Percentiles rank a stretch among this genome's conserved stretches.
phyloP scores from a whole-genome alignment of 345 rosid genomes.

The rapeseed (Brassica napus) region DNA sequence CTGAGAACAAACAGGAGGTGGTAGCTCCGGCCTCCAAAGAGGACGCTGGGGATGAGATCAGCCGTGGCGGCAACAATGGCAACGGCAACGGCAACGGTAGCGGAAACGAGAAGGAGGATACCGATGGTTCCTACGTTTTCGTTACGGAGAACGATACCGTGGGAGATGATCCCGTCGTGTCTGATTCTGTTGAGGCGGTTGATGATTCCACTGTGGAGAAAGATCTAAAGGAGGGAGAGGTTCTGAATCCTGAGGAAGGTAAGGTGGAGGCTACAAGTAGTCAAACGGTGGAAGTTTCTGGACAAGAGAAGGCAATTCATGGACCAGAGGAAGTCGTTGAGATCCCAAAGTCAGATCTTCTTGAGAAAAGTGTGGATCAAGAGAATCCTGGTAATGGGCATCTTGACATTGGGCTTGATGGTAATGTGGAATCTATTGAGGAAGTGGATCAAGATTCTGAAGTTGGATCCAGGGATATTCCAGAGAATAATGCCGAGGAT shows the following conservation, averaged over 20 bases:
- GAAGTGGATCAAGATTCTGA: constrained; percentile 36
- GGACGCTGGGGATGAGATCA: constrained; percentile 46
- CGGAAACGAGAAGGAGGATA: constrained; percentile 43
- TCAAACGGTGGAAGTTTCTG: constrained; percentile 22
- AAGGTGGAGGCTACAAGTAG: constrained; percentile 30
- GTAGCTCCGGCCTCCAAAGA: constrained; percentile 33
- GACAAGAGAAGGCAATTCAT: not conserved
- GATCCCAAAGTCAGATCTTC: constrained; percentile 19
- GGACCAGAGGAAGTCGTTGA: constrained; percentile 21
- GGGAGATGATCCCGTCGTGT: constrained; percentile 36
- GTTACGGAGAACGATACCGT: constrained; percentile 43
- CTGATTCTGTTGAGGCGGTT: constrained; percentile 25
- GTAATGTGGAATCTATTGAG: constrained; percentile 26
- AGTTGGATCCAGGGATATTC: constrained; percentile 31
- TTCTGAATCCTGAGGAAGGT: constrained; percentile 16
- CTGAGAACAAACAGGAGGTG: constrained; percentile 30
- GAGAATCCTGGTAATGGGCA: constrained; percentile 24
- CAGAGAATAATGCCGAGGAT: constrained; percentile 9
- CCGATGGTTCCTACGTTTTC: constrained; percentile 47
- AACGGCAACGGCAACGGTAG: constrained; percentile 30
- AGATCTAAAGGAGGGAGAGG: constrained; percentile 24
- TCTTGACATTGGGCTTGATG: constrained; percentile 12
- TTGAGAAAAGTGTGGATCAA: constrained; percentile 9
- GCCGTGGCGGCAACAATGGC: constrained; percentile 28
- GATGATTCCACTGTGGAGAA: constrained; percentile 21